Conservation (phyloP, 495 filamentous ascomycete species). For the Pseudevernia furfuracea region DNA sequence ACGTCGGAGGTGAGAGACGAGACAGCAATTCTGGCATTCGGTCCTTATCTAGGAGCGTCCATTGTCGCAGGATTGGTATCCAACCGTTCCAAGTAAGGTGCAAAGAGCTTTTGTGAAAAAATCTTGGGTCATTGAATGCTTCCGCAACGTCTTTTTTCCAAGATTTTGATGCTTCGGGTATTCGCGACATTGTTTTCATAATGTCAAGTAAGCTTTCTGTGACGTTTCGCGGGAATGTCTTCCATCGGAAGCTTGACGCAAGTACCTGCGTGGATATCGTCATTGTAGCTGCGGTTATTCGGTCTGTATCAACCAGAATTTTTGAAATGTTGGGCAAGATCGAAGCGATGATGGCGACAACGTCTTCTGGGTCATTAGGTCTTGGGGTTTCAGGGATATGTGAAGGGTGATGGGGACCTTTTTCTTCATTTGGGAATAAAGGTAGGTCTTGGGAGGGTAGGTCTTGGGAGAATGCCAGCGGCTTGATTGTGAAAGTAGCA, state of each 20-base stretch:
- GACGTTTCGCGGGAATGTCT: conserved; percentile 81
- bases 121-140: conserved; percentile 81
- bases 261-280: conserved; percentile 79
- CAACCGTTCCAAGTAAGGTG: conserved; percentile 62
- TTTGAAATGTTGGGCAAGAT: conserved; percentile 80
- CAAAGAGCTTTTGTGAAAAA: conserved; percentile 60
- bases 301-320: conserved; percentile 78
- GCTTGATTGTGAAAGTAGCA: conserved; percentile 83
- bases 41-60: conserved; percentile 78
- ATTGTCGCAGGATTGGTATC: conserved; percentile 77
- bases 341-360: conserved; percentile 67
- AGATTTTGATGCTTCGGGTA: conserved; percentile 71
- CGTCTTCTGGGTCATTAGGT: conserved; percentile 56
- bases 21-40: conserved; percentile 71
- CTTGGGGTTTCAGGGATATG: conserved; percentile 7
- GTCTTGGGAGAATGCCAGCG: conserved; percentile 52
- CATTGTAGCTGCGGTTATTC: conserved; percentile 64
- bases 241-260: conserved; percentile 73
- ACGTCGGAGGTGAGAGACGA: conserved; percentile 73
- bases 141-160: conserved; percentile 93
- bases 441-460: conserved; percentile 39
- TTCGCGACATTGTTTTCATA: conserved; percentile 65
- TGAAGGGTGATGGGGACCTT: neutral
- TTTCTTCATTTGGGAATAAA: conserved; percentile 6
- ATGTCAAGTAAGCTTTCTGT: conserved; percentile 61